Percentiles rank a stretch among this genome's conserved stretches.
Conservation (phyloP, 257 asterid genomes). For the Lycium barbarum region DNA sequence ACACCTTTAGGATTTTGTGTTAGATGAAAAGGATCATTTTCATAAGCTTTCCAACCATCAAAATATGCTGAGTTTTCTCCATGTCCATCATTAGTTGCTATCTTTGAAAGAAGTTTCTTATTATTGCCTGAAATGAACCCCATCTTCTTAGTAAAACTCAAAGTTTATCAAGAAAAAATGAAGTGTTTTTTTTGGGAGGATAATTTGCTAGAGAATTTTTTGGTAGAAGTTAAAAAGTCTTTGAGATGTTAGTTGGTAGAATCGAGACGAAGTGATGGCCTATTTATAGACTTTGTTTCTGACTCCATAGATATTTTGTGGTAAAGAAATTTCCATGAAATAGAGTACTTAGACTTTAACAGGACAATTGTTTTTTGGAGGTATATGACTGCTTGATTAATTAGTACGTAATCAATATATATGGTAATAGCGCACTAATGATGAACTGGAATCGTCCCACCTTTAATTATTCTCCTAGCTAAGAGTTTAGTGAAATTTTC, state of each 20-base stretch:
- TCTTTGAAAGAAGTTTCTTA: conserved; percentile 27
- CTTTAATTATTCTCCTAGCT: not conserved
- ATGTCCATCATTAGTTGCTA: conserved; percentile 31
- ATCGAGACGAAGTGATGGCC: not conserved
- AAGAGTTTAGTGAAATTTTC: not conserved
- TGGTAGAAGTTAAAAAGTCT: no score
- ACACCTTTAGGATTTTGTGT: conserved; percentile 30
- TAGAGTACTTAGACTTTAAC: not conserved
- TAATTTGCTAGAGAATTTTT: not conserved
- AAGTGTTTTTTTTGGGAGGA: no score
- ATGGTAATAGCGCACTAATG: not conserved
- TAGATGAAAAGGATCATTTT: conserved; percentile 32
- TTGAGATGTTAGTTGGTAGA: not conserved
- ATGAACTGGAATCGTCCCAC: not conserved
- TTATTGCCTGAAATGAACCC: not conserved
- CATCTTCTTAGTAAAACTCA: not conserved
- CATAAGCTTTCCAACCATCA: conserved; percentile 41
- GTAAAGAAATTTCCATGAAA: conserved; percentile 4
- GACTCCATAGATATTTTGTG: no score
- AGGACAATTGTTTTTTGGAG: not conserved
- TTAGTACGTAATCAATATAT: not conserved
- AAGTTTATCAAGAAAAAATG: not conserved
- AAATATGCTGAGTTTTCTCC: conserved; percentile 39
- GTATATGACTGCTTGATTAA: not conserved
- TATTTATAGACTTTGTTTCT: no score